Conservation (phyloP, 257 asterid species). For the Solanum ossicruentum region DNA sequence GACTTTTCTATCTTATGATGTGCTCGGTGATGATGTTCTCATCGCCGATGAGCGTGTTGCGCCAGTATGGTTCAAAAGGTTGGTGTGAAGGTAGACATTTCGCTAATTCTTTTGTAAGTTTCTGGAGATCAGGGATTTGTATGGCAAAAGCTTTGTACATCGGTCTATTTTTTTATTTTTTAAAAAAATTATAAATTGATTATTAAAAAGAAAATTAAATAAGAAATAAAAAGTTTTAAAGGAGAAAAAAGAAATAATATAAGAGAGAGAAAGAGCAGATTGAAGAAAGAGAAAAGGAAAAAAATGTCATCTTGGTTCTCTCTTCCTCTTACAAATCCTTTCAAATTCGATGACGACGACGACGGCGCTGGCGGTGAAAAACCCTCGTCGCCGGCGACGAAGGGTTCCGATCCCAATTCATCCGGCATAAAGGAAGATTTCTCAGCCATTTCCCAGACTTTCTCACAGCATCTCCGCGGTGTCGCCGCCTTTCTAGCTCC, state of each 20-base stretch:
- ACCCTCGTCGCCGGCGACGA: slow-evolving; percentile 5
- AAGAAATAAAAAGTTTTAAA: background rate
- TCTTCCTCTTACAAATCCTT: slow-evolving; percentile 21
- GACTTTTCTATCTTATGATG: too few species aligned
- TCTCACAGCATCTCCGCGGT: slow-evolving; percentile 38
- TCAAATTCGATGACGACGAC: slow-evolving; percentile 26
- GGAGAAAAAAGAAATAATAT: background rate
- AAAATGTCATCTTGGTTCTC: slow-evolving; percentile 61
- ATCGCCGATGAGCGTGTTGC: too few species aligned
- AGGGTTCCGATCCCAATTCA: slow-evolving; percentile 3
- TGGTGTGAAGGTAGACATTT: too few species aligned
- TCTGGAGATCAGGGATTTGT: too few species aligned
- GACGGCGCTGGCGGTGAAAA: background rate
- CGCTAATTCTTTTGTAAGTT: too few species aligned
- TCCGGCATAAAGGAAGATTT: slow-evolving; percentile 33
- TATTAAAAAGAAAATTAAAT: background rate
- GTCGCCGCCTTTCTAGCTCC: slow-evolving; percentile 60
- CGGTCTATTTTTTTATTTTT: too few species aligned
- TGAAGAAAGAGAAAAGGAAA: background rate
- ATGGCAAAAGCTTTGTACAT: too few species aligned
- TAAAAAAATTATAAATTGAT: too few species aligned
- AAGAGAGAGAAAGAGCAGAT: background rate
- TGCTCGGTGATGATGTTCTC: too few species aligned
- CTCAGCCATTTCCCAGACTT: slow-evolving; percentile 23
- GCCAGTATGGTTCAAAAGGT: too few species aligned